A percentile compares a stretch with the other conserved stretches of the same genome.
These are phyloP conservation scores for Fusarium praegraminearum DNA, from an alignment of 2,329 filamentous ascomycete species.

Conservation along the genomic window DNA sequence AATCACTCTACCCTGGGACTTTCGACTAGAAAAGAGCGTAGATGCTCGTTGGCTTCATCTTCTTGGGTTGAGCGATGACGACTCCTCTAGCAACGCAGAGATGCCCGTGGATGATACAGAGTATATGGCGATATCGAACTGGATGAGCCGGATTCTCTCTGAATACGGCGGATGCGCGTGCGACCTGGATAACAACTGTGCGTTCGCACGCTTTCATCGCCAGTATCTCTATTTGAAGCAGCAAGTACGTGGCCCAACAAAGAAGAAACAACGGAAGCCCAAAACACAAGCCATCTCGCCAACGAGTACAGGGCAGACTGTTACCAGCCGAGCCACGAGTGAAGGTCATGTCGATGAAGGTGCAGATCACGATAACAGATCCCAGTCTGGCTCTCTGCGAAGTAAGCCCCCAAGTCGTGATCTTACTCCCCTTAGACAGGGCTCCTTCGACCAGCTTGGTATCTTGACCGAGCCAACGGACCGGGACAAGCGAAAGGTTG, in stretches of 20 bases:
- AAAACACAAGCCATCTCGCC: constrained; percentile 70
- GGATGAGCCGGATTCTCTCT: constrained; percentile 77
- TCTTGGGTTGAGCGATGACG: constrained; percentile 73
- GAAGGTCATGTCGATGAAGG: constrained; percentile 70
- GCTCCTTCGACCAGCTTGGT: constrained; percentile 69
- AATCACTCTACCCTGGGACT: constrained; percentile 77
- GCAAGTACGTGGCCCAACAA: constrained; percentile 55
- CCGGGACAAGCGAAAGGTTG: constrained; percentile 74
- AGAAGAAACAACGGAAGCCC: constrained; percentile 67
- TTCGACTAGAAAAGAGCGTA: constrained; percentile 67
- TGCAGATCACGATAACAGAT: constrained; percentile 63
- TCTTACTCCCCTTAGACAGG: constrained; percentile 70
- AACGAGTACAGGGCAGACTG: constrained; percentile 71
- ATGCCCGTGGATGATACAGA: constrained; percentile 70
- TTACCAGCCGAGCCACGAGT: constrained; percentile 73
- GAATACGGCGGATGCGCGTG: constrained; percentile 86
- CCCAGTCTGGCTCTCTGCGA: constrained; percentile 62
- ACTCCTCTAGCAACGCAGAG: constrained; percentile 60
- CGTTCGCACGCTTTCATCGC: constrained; percentile 72
- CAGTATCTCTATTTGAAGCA: constrained; percentile 63
- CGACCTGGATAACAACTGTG: constrained; percentile 71
- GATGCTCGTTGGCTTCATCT: constrained; percentile 67
- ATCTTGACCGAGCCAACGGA: constrained; percentile 74
- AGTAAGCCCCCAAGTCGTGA: constrained; percentile 77
- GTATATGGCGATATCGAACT: constrained; percentile 70